These are phyloP conservation scores for Nannizziopsis barbatae DNA, from an alignment of 2,329 filamentous ascomycete genomes.

Conservation along the genomic window DNA sequence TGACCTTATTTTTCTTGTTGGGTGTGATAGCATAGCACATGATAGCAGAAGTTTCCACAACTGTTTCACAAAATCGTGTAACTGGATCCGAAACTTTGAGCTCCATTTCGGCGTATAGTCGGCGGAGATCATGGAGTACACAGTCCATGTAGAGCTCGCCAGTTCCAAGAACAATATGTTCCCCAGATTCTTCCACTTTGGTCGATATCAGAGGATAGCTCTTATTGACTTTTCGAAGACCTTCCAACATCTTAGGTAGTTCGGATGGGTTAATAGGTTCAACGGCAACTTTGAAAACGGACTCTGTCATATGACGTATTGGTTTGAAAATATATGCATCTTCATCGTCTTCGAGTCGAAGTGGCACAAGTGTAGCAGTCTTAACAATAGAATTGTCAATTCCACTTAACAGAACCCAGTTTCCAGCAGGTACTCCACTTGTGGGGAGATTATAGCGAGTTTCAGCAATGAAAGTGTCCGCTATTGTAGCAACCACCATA, in stretches of 20 bases:
- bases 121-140: constrained; percentile 84
- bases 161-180: constrained; percentile 89
- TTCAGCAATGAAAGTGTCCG: constrained; percentile 80
- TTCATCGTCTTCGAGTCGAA: constrained; percentile 71
- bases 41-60: constrained; percentile 91
- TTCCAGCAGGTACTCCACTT: constrained; percentile 85
- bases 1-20: constrained; percentile 99
- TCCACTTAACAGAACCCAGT: constrained; percentile 80
- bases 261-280: constrained; percentile 98
- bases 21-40: constrained; percentile 97
- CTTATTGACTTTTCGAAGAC: constrained; percentile 92
- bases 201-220: constrained; percentile 92
- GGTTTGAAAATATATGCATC: constrained; percentile 93
- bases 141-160: constrained; percentile 99
- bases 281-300: constrained; percentile 93
- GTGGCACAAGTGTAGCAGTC: constrained; percentile 78
- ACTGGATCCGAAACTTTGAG: constrained; percentile 98
- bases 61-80: constrained; percentile 93
- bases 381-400: constrained; percentile 98
- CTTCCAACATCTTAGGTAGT: constrained; percentile 96
- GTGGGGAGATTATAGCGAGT: constrained; percentile 87
- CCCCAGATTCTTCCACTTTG: constrained; percentile 95
- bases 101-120: constrained; percentile 97
- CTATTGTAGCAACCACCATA: constrained; percentile 77
- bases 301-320: constrained; percentile 88